phyloP scores from a whole-genome alignment of 129 eudicot species.

The Helianthus tuberosus region DNA sequence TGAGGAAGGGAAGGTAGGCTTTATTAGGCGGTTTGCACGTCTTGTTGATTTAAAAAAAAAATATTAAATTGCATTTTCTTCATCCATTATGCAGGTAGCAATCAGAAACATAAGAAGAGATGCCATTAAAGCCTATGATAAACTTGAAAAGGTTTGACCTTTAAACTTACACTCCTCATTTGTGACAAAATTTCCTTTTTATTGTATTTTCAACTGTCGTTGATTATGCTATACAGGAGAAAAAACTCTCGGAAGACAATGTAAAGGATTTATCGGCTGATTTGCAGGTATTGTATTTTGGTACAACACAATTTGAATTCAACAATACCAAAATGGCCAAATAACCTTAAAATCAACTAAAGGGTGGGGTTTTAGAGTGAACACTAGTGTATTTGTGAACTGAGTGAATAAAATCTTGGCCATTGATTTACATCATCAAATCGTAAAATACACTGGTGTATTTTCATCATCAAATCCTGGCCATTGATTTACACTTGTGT shows the following conservation, averaged over 20 bases:
- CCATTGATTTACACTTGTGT: not conserved
- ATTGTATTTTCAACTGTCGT: not conserved
- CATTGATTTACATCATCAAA: too few relatives aligned
- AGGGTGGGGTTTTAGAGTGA: too few relatives aligned
- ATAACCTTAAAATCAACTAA: not conserved
- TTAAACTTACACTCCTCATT: slow-evolving; percentile 9
- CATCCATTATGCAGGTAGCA: slow-evolving; percentile 61
- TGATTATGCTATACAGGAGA: slow-evolving; percentile 58
- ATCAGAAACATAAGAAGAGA: slow-evolving; percentile 97
- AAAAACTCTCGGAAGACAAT: slow-evolving; percentile 95
- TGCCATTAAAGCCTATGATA: slow-evolving; percentile 86
- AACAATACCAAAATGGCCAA: slow-evolving; percentile 2
- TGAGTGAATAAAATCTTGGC: too few relatives aligned
- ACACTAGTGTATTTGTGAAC: too few relatives aligned
- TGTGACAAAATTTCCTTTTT: not conserved
- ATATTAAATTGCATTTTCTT: not conserved
- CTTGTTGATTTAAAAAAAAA: not conserved
- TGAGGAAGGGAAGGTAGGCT: slow-evolving; percentile 90
- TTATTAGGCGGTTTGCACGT: slow-evolving; percentile 1
- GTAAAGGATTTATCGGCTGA: slow-evolving; percentile 82
- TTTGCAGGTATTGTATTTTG: slow-evolving; percentile 69
- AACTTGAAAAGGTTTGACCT: slow-evolving; percentile 83
- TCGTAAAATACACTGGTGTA: too few relatives aligned
- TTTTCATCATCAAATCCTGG: not conserved
- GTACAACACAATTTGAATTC: not conserved